phyloP scores from a whole-genome alignment of 1,139 yeast genomes.

The Yamadazyma blattariae region DNA sequence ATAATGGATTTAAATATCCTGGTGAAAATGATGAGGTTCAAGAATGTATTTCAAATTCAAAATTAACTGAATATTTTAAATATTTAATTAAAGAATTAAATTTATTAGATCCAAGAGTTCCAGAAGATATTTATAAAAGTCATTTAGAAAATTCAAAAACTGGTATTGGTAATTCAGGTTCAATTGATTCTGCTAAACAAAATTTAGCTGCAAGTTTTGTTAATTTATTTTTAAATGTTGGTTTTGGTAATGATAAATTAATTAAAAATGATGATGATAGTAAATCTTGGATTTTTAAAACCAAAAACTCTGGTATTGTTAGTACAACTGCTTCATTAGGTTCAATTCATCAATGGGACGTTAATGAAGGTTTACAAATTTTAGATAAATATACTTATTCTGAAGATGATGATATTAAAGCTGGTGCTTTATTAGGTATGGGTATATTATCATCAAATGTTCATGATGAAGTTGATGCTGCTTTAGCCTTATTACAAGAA shows the following conservation, averaged over 20 bases:
- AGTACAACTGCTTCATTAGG: conserved; percentile 94
- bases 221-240: conserved; percentile 86
- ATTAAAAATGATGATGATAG: conserved; percentile 72
- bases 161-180: conserved; percentile 56
- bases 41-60: conserved; percentile 79
- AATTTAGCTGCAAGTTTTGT: conserved; percentile 95
- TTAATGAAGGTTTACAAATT: conserved; percentile 82
- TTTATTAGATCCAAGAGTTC: conserved; percentile 83
- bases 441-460: conserved; percentile 94
- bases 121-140: conserved; percentile 91
- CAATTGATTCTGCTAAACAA: conserved; percentile 93
- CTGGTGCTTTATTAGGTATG: conserved; percentile 95
- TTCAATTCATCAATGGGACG: conserved; percentile 87
- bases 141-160: conserved; percentile 73
- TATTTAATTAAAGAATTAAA: conserved; percentile 86
- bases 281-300: conserved; percentile 84
- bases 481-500: conserved; percentile 80
- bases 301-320: conserved; percentile 91
- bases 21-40: conserved; percentile 75
- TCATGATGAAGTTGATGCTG: conserved; percentile 94
- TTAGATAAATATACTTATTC: conserved; percentile 89
- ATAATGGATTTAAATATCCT: conserved; percentile 66
- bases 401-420: conserved; percentile 82
- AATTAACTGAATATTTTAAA: conserved; percentile 73
- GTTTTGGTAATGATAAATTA: conserved; percentile 83